A percentile compares a stretch with the other conserved stretches of the same genome.
These are phyloP conservation scores for Phytopythium aichiense DNA, from an alignment of 352 stramenopile genomes.

Conservation along the genomic window DNA sequence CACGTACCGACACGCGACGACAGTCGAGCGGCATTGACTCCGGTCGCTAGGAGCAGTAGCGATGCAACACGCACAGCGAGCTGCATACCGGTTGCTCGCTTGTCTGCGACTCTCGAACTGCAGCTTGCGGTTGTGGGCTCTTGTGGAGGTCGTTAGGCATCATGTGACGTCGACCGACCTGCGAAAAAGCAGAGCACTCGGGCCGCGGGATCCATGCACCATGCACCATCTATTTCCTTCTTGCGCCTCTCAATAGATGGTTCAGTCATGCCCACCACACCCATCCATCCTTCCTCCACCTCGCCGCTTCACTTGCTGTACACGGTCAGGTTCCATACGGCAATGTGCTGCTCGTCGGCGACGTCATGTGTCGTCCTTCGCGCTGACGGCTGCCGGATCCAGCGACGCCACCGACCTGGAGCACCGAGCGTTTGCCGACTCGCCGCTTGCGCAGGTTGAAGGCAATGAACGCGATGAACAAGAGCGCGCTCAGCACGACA, in stretches of 20 bases:
- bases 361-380: background rate
- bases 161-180: background rate
- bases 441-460: slow-evolving; percentile 2
- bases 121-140: background rate
- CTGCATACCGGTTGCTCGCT: background rate
- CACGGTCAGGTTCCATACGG: slow-evolving; percentile 1
- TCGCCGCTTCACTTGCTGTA: background rate
- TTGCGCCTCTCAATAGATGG: background rate
- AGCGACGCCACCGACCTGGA: background rate
- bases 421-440: background rate
- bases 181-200: background rate
- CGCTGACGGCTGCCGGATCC: background rate
- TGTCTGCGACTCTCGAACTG: background rate
- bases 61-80: background rate
- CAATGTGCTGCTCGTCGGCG: background rate
- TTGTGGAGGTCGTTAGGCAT: background rate
- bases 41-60: background rate
- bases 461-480: background rate
- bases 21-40: background rate
- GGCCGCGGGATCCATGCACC: background rate
- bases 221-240: background rate
- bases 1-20: background rate
- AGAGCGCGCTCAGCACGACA: background rate
- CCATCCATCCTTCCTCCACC: background rate
- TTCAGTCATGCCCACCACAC: background rate